A percentile compares a stretch with the other conserved stretches of the same genome.
These are phyloP conservation scores for Populus deltoides DNA, from an alignment of 345 rosid genomes.

Conservation along the genomic window DNA sequence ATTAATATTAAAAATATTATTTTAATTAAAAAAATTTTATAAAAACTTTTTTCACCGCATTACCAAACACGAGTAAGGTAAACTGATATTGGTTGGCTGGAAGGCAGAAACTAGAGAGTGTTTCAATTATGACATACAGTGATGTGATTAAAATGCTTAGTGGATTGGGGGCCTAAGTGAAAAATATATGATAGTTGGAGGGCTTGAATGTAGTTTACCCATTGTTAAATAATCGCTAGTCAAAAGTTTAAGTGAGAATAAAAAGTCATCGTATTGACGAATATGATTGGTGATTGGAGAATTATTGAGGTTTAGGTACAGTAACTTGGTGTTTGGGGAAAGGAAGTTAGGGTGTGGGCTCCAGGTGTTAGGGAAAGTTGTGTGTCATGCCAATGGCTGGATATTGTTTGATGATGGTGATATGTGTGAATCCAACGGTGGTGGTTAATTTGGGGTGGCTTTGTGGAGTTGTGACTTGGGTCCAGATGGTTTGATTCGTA, in stretches of 20 bases:
- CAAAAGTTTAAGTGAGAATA: background rate
- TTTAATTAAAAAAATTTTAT: too few species aligned
- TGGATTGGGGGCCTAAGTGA: background rate
- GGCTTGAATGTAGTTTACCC: background rate
- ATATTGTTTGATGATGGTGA: background rate
- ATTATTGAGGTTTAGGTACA: background rate
- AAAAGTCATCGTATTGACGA: background rate
- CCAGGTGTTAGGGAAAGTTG: background rate
- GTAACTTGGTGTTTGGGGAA: background rate
- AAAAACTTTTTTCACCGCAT: too few species aligned
- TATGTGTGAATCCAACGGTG: background rate
- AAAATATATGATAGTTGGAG: background rate
- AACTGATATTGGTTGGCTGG: background rate
- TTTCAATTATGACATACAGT: background rate
- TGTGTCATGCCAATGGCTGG: background rate
- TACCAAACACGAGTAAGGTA: too few species aligned
- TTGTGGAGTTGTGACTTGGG: background rate
- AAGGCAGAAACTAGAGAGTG: background rate
- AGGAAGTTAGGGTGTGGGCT: background rate
- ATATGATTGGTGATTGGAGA: background rate
- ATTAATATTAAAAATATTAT: accelerated
- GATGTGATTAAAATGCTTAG: background rate
- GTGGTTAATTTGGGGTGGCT: background rate
- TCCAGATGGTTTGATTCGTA: background rate
- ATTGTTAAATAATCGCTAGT: background rate